A percentile compares a stretch with the other conserved stretches of the same genome.
Conservation (phyloP, 2,329 filamentous ascomycete genomes). For the Alternaria angustiovoidea region DNA sequence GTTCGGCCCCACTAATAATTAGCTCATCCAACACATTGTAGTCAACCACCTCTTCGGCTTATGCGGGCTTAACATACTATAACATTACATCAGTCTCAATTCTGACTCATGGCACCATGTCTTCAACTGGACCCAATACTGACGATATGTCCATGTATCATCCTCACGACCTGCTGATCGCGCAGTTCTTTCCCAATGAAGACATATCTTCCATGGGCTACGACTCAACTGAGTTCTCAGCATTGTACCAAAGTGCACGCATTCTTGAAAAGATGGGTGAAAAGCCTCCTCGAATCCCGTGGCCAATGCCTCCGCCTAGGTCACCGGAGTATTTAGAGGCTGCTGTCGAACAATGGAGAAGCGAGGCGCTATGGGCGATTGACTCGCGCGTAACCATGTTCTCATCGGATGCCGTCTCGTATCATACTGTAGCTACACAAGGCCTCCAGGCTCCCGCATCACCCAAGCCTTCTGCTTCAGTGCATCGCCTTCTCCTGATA, state of each 20-base stretch:
- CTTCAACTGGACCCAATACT: neutral
- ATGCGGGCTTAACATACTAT: neutral
- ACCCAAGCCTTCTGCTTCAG: neutral
- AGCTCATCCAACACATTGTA: neutral
- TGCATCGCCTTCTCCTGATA: constrained; percentile 1
- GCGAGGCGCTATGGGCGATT: neutral
- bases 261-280: neutral
- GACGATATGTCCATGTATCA: neutral
- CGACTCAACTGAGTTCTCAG: neutral
- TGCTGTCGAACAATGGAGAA: constrained; percentile 3
- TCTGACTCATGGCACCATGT: neutral
- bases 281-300: neutral
- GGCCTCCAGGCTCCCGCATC: neutral
- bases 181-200: constrained; percentile 5
- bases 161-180: constrained; percentile 2
- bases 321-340: neutral
- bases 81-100: neutral
- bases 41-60: neutral
- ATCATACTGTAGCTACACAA: neutral
- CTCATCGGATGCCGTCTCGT: neutral
- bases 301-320: neutral
- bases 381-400: neutral
- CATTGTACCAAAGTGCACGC: neutral
- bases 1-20: neutral
- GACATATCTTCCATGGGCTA: neutral